These are phyloP conservation scores for Russula sp. DNA, from an alignment of 768 basidiomycete genomes.

Conservation along the genomic window DNA sequence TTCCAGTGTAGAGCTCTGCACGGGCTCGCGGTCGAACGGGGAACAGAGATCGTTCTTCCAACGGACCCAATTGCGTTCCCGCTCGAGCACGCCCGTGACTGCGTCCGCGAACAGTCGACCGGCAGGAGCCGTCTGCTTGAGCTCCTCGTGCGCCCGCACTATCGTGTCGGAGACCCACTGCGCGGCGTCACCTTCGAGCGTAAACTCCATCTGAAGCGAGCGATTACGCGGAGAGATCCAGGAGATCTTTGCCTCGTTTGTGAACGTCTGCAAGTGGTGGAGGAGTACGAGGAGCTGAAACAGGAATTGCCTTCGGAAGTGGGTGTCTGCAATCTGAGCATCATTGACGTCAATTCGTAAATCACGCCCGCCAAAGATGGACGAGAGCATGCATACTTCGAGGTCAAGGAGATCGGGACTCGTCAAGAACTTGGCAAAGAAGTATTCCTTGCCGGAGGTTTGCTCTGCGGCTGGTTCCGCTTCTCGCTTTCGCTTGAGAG, in stretches of 20 bases:
- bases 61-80: slow-evolving; percentile 84
- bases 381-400: slow-evolving; percentile 49
- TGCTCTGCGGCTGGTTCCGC: slow-evolving; percentile 41
- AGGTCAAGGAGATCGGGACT: slow-evolving; percentile 80
- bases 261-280: slow-evolving; percentile 67
- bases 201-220: slow-evolving; percentile 79
- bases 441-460: slow-evolving; percentile 56
- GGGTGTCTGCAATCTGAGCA: slow-evolving; percentile 73
- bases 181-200: slow-evolving; percentile 54
- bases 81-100: slow-evolving; percentile 59
- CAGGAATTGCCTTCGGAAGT: slow-evolving; percentile 89
- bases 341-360: background rate
- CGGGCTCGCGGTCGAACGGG: slow-evolving; percentile 69
- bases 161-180: slow-evolving; percentile 74
- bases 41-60: slow-evolving; percentile 84
- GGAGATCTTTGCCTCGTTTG: slow-evolving; percentile 51
- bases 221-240: slow-evolving; percentile 64
- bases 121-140: slow-evolving; percentile 70
- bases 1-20: slow-evolving; percentile 47
- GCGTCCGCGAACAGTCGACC: slow-evolving; percentile 74
- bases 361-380: background rate
- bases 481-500: slow-evolving; percentile 63
- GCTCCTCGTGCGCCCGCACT: slow-evolving; percentile 43
- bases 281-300: slow-evolving; percentile 79
- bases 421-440: slow-evolving; percentile 91